Evolutionary conservation across 2,329 filamentous ascomycete species (phyloP).

Genomic region (Juglanconis juglandina): DNA sequence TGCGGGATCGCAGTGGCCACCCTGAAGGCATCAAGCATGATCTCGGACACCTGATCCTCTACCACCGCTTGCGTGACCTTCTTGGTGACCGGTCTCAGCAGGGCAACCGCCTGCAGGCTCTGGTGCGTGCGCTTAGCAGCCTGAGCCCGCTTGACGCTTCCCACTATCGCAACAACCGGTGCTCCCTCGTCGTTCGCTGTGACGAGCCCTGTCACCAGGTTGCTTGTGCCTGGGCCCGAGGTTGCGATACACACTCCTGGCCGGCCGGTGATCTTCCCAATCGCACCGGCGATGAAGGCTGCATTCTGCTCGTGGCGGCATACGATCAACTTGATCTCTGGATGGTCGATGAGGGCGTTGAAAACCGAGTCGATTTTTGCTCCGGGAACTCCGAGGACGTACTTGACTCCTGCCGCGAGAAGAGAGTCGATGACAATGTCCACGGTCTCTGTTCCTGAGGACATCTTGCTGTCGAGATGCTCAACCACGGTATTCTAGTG

Average conservation of each 20-base stretch:
- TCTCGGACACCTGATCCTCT: constrained; percentile 45
- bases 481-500: neutral
- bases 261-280: constrained; percentile 42
- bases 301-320: constrained; percentile 49
- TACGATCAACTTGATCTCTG: constrained; percentile 43
- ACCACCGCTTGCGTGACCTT: constrained; percentile 38
- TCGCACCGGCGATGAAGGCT: constrained; percentile 46
- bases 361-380: constrained; percentile 47
- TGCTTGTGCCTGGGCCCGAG: constrained; percentile 44
- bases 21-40: constrained; percentile 43
- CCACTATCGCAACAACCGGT: constrained; percentile 46
- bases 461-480: neutral
- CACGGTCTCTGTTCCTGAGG: constrained; percentile 24
- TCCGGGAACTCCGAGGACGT: constrained; percentile 46
- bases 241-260: constrained; percentile 46
- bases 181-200: constrained; percentile 46
- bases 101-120: constrained; percentile 40
- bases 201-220: constrained; percentile 42
- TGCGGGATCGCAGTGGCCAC: constrained; percentile 38
- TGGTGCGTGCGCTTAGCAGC: constrained; percentile 45
- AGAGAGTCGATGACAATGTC: constrained; percentile 29
- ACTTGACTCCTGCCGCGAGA: constrained; percentile 37
- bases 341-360: constrained; percentile 42
- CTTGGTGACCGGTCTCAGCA: constrained; percentile 42
- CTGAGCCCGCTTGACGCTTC: constrained; percentile 41